phyloP scores from a whole-genome alignment of 2,329 filamentous ascomycete genomes.

The Arachnopeziza araneosa region DNA sequence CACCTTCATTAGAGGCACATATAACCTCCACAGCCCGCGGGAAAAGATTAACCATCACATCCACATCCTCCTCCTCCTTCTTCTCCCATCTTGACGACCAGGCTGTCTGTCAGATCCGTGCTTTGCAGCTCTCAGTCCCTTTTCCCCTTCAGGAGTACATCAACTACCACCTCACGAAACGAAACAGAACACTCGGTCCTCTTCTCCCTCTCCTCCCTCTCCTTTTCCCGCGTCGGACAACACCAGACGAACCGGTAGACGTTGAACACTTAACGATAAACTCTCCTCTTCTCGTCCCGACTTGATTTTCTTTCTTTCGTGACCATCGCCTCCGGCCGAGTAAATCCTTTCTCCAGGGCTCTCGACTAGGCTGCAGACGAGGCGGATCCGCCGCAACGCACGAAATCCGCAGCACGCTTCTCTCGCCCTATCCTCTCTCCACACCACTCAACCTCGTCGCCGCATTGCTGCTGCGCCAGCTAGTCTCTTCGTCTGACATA shows the following conservation, averaged over 20 bases:
- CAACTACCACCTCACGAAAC: conserved; percentile 8
- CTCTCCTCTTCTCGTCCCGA: not conserved
- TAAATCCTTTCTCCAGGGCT: conserved; percentile 4
- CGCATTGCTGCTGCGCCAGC: conserved; percentile 7
- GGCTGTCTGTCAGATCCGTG: conserved; percentile 10
- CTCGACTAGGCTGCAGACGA: not conserved
- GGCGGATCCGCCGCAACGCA: conserved; percentile 1
- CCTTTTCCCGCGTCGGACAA: not conserved
- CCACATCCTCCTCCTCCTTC: not conserved
- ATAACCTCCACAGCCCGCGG: conserved; percentile 1
- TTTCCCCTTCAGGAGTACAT: conserved; percentile 20
- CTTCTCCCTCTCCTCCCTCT: not conserved
- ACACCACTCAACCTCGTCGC: conserved; percentile 12
- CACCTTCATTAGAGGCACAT: not conserved
- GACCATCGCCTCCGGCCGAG: not conserved
- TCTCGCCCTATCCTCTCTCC: not conserved
- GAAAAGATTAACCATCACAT: not conserved
- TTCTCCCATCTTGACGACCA: conserved; percentile 3
- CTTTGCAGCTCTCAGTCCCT: conserved; percentile 5
- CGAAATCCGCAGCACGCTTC: too few species aligned
- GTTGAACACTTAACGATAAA: too few species aligned
- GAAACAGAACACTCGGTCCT: conserved; percentile 22
- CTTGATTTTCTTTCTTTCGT: not conserved
- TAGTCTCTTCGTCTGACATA: not conserved
- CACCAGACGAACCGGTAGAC: not conserved